Conservation (phyloP, 768 basidiomycete genomes). For the Phylloporus rhodoxanthus region DNA sequence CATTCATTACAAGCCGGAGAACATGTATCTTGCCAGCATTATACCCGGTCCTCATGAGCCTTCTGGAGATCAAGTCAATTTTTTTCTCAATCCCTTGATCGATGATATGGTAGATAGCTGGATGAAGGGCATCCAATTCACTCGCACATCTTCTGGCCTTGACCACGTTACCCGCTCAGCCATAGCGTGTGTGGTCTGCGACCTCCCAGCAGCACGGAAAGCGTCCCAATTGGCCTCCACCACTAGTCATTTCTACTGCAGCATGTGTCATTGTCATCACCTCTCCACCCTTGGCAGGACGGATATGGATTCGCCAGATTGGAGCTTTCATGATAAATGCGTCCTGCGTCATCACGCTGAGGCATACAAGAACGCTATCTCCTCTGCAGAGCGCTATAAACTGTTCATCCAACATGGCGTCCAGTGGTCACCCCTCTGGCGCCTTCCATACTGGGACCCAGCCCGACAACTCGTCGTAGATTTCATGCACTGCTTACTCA, state of each 20-base stretch:
- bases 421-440: slow-evolving; percentile 17
- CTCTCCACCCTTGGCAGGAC: background rate
- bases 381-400: background rate
- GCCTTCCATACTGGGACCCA: slow-evolving; percentile 26
- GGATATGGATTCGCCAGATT: background rate
- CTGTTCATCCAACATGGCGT: slow-evolving; percentile 7
- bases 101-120: slow-evolving; percentile 19
- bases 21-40: slow-evolving; percentile 13
- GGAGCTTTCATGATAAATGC: slow-evolving; percentile 2
- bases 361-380: background rate
- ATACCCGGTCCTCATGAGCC: slow-evolving; percentile 31
- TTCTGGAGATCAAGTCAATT: slow-evolving; percentile 24
- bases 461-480: slow-evolving; percentile 16
- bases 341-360: background rate
- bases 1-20: slow-evolving; percentile 30
- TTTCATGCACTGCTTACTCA: slow-evolving; percentile 25
- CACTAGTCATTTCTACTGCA: slow-evolving; percentile 32
- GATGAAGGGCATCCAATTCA: background rate
- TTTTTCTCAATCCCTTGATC: slow-evolving; percentile 27
- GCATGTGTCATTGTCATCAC: slow-evolving; percentile 23
- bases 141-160: slow-evolving; percentile 9
- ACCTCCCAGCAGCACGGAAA: slow-evolving; percentile 31
- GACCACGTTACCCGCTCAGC: slow-evolving; percentile 7
- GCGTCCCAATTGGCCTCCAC: slow-evolving; percentile 23
- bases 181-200: slow-evolving; percentile 20